Evolutionary conservation across 108 stramenopile genomes (phyloP).

Genomic region (Cylindrotheca closterium): DNA sequence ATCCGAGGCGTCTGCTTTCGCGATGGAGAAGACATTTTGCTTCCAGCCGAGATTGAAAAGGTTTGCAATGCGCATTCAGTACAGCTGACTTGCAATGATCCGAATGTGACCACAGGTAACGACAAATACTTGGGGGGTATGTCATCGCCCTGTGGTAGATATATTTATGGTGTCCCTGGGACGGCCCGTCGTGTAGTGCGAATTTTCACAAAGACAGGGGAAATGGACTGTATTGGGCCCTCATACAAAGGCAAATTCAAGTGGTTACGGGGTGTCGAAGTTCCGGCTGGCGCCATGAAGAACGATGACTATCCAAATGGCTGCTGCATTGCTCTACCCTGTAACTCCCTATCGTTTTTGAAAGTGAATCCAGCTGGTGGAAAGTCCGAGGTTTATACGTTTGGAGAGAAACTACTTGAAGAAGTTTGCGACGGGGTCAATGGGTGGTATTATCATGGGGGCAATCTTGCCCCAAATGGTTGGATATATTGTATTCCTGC

Average conservation of each 20-base stretch:
- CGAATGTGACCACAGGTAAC: constrained; percentile 30
- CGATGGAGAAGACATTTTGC: background rate
- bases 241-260: constrained; percentile 59
- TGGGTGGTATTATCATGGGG: constrained; percentile 71
- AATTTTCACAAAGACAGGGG: constrained; percentile 38
- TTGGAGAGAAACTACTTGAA: constrained; percentile 38
- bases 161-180: constrained; percentile 75
- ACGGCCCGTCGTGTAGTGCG: constrained; percentile 51
- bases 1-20: constrained; percentile 60
- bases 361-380: constrained; percentile 59
- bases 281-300: constrained; percentile 29
- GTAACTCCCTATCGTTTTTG: constrained; percentile 52
- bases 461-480: constrained; percentile 51
- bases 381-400: constrained; percentile 35
- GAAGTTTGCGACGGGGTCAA: constrained; percentile 29
- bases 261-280: constrained; percentile 64
- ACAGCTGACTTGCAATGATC: background rate
- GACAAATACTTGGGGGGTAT: constrained; percentile 76
- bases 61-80: background rate
- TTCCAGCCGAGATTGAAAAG: background rate
- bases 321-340: constrained; percentile 59
- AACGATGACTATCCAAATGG: constrained; percentile 48
- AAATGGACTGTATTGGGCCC: constrained; percentile 51
- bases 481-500: constrained; percentile 69
- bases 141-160: constrained; percentile 65